Evolutionary conservation across 2,329 filamentous ascomycete species (phyloP).

Genomic region (Paraphaeosphaeria minitans): DNA sequence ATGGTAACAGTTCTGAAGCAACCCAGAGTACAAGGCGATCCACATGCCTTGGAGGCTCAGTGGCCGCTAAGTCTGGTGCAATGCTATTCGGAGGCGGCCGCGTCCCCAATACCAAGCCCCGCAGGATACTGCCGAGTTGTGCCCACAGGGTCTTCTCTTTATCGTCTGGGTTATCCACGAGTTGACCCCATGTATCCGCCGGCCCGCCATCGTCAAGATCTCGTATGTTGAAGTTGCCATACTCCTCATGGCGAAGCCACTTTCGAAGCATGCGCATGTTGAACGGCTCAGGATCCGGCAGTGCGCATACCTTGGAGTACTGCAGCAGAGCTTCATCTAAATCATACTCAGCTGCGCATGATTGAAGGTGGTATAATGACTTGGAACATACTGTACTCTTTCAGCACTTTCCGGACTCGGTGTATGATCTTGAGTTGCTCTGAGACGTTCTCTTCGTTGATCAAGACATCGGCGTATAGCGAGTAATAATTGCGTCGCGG

Average conservation of each 20-base stretch:
- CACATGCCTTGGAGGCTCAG: slow-evolving; percentile 4
- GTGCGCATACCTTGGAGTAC: slow-evolving; percentile 16
- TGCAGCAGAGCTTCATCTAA: slow-evolving; percentile 15
- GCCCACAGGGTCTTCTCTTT: slow-evolving; percentile 4
- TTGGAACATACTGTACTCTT: slow-evolving; percentile 17
- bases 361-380: background rate
- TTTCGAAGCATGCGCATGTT: slow-evolving; percentile 18
- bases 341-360: background rate
- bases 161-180: background rate
- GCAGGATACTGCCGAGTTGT: slow-evolving; percentile 9
- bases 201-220: background rate
- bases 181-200: slow-evolving; percentile 10
- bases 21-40: slow-evolving; percentile 16
- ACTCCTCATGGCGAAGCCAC: slow-evolving; percentile 9
- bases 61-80: slow-evolving; percentile 9
- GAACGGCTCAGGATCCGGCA: slow-evolving; percentile 15
- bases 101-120: slow-evolving; percentile 10
- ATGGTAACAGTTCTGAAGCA: slow-evolving; percentile 5
- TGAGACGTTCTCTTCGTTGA: slow-evolving; percentile 2
- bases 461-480: slow-evolving; percentile 8
- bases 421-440: slow-evolving; percentile 15
- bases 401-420: slow-evolving; percentile 14
- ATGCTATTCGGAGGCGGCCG: background rate
- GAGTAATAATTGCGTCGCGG: background rate
- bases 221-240: slow-evolving; percentile 3